Evolutionary conservation across 441 rosid species (phyloP).

Genomic region (Gossypium lobatum): DNA sequence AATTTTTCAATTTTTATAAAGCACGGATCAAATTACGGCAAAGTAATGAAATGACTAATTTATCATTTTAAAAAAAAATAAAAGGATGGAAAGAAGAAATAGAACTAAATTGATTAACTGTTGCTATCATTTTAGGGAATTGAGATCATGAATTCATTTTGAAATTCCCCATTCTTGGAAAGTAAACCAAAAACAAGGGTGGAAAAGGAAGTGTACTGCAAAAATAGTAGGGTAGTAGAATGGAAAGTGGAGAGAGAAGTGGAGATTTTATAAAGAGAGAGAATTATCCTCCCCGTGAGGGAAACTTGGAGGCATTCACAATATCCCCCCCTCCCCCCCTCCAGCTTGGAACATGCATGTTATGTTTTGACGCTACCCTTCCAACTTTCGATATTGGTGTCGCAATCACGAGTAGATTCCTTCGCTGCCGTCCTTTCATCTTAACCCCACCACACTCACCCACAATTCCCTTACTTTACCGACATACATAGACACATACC

Average conservation of each 20-base stretch:
- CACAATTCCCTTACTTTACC: not conserved
- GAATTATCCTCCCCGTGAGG: slow-evolving; percentile 20
- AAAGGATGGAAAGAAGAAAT: too few relatives aligned
- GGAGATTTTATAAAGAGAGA: not conserved
- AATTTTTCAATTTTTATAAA: too few relatives aligned
- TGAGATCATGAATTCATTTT: not conserved
- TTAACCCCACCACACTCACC: slow-evolving; percentile 13
- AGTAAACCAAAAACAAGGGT: not conserved
- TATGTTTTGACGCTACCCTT: slow-evolving; percentile 16
- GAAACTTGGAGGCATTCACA: slow-evolving; percentile 23
- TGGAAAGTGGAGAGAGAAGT: not conserved
- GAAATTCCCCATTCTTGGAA: not conserved
- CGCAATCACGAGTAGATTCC: slow-evolving; percentile 25
- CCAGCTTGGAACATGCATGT: slow-evolving; percentile 12
- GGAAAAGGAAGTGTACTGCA: not conserved
- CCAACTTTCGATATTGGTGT: slow-evolving; percentile 17
- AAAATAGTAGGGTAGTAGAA: not conserved
- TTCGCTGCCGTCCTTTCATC: slow-evolving; percentile 4
- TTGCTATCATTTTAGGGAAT: not conserved
- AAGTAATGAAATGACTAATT: too few relatives aligned
- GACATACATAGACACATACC: not conserved
- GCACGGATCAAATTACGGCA: too few relatives aligned
- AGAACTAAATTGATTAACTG: not conserved
- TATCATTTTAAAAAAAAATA: too few relatives aligned
- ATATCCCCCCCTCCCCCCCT: not conserved